Conservation (phyloP, 2,329 filamentous ascomycete species). For the Fusarium sp. region DNA sequence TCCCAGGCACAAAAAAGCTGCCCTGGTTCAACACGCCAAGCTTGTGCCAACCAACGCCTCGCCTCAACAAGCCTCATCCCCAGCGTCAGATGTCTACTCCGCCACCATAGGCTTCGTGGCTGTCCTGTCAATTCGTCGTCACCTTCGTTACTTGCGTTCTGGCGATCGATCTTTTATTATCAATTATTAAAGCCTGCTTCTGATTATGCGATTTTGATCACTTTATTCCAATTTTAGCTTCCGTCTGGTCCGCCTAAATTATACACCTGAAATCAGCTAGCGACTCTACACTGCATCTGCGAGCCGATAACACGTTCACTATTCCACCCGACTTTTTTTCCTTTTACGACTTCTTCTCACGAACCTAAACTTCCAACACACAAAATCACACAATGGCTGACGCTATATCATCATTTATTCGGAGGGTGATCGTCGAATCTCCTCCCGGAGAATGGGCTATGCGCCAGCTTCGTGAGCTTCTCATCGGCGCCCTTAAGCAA, state of each 20-base stretch:
- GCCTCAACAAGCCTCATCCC: conserved; percentile 49
- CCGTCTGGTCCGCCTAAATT: conserved; percentile 9
- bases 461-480: conserved; percentile 80
- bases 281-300: conserved; percentile 12
- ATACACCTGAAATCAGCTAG: conserved; percentile 19
- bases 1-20: conserved; percentile 44
- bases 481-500: conserved; percentile 90
- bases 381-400: conserved; percentile 62
- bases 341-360: conserved; percentile 19
- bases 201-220: conserved; percentile 17
- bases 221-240: neutral
- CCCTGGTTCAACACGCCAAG: conserved; percentile 34
- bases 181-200: conserved; percentile 26
- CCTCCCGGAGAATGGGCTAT: conserved; percentile 94
- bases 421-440: conserved; percentile 83
- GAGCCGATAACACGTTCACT: conserved; percentile 39
- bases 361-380: conserved; percentile 9
- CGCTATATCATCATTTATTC: conserved; percentile 62
- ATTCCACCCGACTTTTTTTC: conserved; percentile 27
- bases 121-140: conserved; percentile 45
- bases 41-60: conserved; percentile 29
- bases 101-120: conserved; percentile 49
- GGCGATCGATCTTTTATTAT: conserved; percentile 15
- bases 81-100: conserved; percentile 49
- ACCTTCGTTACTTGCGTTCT: conserved; percentile 39